Evolutionary conservation across 345 rosid species (phyloP), one percentile per base, ranked within the genome.

Genomic region (Ceriops zippeliana): DNA sequence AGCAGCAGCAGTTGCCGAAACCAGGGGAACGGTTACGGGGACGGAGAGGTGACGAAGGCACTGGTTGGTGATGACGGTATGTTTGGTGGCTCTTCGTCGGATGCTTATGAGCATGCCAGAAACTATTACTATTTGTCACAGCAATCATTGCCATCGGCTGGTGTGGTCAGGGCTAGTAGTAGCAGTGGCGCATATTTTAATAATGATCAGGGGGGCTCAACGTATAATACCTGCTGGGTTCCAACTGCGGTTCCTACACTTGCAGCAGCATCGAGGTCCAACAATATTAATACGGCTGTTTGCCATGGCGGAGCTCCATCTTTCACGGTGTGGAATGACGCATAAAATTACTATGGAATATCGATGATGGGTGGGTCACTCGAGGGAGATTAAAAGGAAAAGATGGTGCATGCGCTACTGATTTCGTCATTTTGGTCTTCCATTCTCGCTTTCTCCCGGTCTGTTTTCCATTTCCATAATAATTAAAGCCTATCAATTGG

Each of bases 301-400:
- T 83, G 79, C 63, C 88, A 79, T 72, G 88, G 84, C 52, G 70
- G 85, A 70, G 77, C 86, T 72, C 79, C 87, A 67, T 65, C 82
- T 53, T 89, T 89, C 76, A 72, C 88, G 0, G 86, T 85, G 38
- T 87, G 90, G 96, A 89, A 84, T 22, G 83, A 77, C 27, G 62
- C 85, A 46, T 89, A 73, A 58, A 58, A 42, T 20, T 51, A 27
- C 13, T 21, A 21, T 54, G 34, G 52, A 13, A 13, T 52, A 22
- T 32, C 24, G 51, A 3, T 15, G 52, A 35, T 11, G 51, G 47
- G 51, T 20, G 59, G 56, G 65, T 27, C 5, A 20, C 32, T 13
- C 20, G 57, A 57, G 16, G 59, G 30, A 24, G 58, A 53, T 21
- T 53, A 21, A 56, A 56, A 15, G 30, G 30, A 56, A 56, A 56